These are phyloP conservation scores for Colletotrichum lupini DNA, from an alignment of 2,329 filamentous ascomycete species.

Conservation along the genomic window DNA sequence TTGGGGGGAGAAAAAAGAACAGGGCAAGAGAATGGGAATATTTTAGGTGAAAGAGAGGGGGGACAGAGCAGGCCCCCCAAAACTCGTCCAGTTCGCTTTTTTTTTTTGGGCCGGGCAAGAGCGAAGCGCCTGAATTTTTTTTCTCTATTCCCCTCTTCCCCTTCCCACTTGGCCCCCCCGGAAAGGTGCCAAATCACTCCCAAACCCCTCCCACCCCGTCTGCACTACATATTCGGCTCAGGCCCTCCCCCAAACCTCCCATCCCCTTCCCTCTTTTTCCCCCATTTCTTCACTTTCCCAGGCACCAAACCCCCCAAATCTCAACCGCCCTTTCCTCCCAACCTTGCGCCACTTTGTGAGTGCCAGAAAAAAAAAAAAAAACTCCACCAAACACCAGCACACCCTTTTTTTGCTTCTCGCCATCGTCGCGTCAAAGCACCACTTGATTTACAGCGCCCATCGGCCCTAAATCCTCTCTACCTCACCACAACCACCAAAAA, in stretches of 20 bases:
- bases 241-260: constrained; percentile 39
- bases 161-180: constrained; percentile 35
- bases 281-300: constrained; percentile 33
- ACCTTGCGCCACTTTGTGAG: constrained; percentile 38
- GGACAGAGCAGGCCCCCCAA: background rate
- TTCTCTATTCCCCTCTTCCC: constrained; percentile 44
- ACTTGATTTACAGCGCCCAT: constrained; percentile 28
- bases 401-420: constrained; percentile 35
- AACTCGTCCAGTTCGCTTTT: background rate
- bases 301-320: constrained; percentile 28
- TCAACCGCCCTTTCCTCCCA: constrained; percentile 37
- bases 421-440: constrained; percentile 32
- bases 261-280: constrained; percentile 37
- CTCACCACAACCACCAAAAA: constrained; percentile 37
- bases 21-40: background rate
- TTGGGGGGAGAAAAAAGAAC: background rate
- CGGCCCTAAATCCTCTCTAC: constrained; percentile 2
- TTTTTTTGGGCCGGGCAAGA: constrained; percentile 39
- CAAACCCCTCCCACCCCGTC: constrained; percentile 28
- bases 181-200: constrained; percentile 31
- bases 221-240: constrained; percentile 36
- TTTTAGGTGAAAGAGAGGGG: background rate
- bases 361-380: constrained; percentile 29
- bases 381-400: constrained; percentile 40
- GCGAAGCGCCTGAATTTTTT: constrained; percentile 47